Conservation (phyloP, 768 basidiomycete genomes). For the Kwoniella heveanensis region DNA sequence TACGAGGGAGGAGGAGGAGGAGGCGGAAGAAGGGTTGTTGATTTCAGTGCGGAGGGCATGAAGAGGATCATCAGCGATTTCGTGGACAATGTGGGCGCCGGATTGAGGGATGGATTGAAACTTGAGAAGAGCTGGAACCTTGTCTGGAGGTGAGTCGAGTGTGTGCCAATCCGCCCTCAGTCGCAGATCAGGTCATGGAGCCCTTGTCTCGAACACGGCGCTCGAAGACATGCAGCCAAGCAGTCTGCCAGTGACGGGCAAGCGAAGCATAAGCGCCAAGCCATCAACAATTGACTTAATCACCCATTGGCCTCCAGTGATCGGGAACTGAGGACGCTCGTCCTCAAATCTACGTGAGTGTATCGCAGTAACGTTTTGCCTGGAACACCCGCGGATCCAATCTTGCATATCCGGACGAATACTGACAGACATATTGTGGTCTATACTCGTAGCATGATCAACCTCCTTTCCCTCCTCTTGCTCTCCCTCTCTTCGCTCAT, state of each 20-base stretch:
- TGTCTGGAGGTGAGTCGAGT: conserved; percentile 47
- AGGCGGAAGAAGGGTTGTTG: not conserved
- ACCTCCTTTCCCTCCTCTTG: conserved; percentile 51
- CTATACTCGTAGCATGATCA: conserved; percentile 53
- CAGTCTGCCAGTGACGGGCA: too few relatives aligned
- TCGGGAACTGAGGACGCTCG: conserved; percentile 46
- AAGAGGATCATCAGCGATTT: not conserved
- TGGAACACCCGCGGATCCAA: too few relatives aligned
- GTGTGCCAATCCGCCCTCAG: not conserved
- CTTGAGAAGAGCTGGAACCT: conserved; percentile 46
- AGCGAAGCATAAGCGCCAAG: too few relatives aligned
- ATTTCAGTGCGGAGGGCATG: not conserved
- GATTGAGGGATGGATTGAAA: conserved; percentile 45
- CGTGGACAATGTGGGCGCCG: conserved; percentile 27
- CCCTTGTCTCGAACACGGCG: too few relatives aligned
- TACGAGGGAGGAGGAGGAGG: not conserved
- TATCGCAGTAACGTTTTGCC: not conserved
- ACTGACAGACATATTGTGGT: too few relatives aligned
- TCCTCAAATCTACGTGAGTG: conserved; percentile 49
- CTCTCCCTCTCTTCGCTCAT: conserved; percentile 50
- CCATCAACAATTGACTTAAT: too few relatives aligned
- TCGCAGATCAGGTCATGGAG: too few relatives aligned
- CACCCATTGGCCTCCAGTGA: conserved; percentile 46
- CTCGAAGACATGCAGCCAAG: too few relatives aligned
- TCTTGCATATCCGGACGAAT: too few relatives aligned